phyloP scores from a whole-genome alignment of 345 rosid genomes.

The Psidium friedrichsthalianum region DNA sequence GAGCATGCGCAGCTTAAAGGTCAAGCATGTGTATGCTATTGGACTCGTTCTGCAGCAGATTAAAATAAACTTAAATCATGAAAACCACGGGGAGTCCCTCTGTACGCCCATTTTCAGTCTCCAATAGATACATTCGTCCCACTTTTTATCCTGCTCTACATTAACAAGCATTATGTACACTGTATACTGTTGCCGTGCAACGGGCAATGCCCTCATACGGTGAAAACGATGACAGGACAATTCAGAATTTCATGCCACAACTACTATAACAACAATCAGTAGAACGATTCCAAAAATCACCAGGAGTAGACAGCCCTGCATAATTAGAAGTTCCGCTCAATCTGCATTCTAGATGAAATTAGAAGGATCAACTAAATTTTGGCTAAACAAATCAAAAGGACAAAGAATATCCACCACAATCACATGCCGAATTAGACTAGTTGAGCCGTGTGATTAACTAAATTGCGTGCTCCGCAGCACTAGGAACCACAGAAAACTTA shows the following conservation, averaged over 20 bases:
- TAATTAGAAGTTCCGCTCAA: neutral
- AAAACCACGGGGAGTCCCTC: neutral
- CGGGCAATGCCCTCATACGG: neutral
- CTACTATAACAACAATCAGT: constrained; percentile 64
- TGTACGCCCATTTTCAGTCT: neutral
- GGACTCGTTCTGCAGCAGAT: neutral
- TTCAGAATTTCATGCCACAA: constrained; percentile 25
- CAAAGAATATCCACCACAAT: neutral
- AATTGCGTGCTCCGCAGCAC: neutral
- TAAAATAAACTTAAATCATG: neutral
- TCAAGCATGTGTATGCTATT: neutral
- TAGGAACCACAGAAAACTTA: neutral
- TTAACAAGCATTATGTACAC: neutral
- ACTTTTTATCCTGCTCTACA: neutral
- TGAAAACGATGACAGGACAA: neutral
- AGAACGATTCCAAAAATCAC: constrained; percentile 79
- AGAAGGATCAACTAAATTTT: neutral
- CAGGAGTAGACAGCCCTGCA: constrained; percentile 79
- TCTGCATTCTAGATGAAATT: neutral
- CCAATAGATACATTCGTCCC: neutral
- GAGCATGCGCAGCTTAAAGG: neutral
- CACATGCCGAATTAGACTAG: neutral
- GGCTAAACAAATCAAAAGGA: neutral
- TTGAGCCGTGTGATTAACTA: neutral
- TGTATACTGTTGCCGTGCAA: neutral